Evolutionary conservation across 1,139 yeast genomes (phyloP).

Genomic region (Entelexis sorbosivorans): DNA sequence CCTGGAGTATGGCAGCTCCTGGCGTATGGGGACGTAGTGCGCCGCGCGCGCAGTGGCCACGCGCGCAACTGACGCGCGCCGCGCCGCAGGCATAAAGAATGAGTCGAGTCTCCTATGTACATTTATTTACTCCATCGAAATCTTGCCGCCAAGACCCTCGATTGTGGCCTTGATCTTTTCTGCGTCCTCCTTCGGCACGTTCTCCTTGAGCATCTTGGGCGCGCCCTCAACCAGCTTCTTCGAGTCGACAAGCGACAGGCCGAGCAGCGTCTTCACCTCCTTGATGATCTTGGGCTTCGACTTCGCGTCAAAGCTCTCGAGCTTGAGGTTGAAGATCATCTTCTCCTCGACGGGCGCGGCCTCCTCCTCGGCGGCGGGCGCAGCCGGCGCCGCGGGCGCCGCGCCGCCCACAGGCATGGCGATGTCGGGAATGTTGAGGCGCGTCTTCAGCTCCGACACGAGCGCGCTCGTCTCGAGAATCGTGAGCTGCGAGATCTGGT

Average conservation of each 20-base stretch:
- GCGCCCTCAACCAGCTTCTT: conserved; percentile 97
- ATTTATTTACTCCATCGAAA: conserved; percentile 62
- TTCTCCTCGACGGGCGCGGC: conserved; percentile 80
- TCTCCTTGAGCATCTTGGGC: conserved; percentile 83
- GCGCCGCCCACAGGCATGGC: conserved; percentile 67
- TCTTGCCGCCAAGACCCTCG: conserved; percentile 92
- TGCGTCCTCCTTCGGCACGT: conserved; percentile 79
- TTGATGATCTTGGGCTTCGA: conserved; percentile 95
- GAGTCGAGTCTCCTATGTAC: conserved; percentile 10
- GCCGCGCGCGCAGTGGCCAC: too few relatives aligned
- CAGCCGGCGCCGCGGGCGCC: conserved; percentile 56
- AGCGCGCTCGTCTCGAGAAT: conserved; percentile 81
- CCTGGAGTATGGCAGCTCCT: too few relatives aligned
- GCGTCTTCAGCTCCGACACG: conserved; percentile 71
- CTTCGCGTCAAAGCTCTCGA: conserved; percentile 89
- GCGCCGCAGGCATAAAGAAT: too few relatives aligned
- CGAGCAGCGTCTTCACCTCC: conserved; percentile 86
- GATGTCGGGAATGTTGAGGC: conserved; percentile 86
- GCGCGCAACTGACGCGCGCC: too few relatives aligned
- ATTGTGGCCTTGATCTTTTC: conserved; percentile 85
- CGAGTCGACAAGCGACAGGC: conserved; percentile 88
- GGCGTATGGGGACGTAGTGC: too few relatives aligned
- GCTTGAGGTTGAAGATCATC: conserved; percentile 82
- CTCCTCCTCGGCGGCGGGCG: conserved; percentile 63
- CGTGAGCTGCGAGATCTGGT: conserved; percentile 78